Evolutionary conservation across 805 yeast species (phyloP), one percentile per base, ranked within the genome.

Genomic region (Hanseniaspora osmophila): DNA sequence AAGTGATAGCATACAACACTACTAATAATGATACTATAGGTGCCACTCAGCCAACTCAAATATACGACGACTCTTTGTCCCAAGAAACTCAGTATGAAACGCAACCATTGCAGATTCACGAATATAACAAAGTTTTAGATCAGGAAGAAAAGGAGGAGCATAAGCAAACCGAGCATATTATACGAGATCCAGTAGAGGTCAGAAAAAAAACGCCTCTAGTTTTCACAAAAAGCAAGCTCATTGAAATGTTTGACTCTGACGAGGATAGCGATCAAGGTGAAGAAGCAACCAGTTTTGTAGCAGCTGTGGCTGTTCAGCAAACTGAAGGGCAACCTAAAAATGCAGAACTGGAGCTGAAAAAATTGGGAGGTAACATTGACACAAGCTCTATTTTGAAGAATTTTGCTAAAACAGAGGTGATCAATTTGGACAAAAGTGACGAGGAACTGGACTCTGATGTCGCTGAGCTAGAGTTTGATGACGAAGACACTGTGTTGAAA

Each of bases 401-500:
- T n/a, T 35, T 35, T n/a, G 38, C 11, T 5, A 35, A 35, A 35
- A 15, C 38, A 35, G 38, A 38, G 11, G 41, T 38, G n/a, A 19
- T 38, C 11, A 15, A 38, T 18, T 11, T 38, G 4, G 41, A 38
- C 19, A 10, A 10, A 13, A 22, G 30, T 38, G 41, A 38, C 19
- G 41, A 38, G 12, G 30, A 38, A 11, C 6, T 35, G 16, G 38
- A 35, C 16, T 13, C 18, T 35, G 38, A 35, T 5, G 3, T 15
- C 5, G 16, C 11, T 11, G 30, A 18, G 18, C 30, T 18, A 19
- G 41, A 38, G 3, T 12, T 37, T 10, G 39, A 38, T n/a, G 58
- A 53, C 12, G 27, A 33, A 11, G 32, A 33, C n/a, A 17, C 40
- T 10, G 27, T 43, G 9, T 10, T 51, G n/a, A 51, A 52, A 3